Percentiles rank a stretch among this genome's conserved stretches.
Evolutionary conservation across 495 filamentous ascomycete species (phyloP).

Genomic region (Podospora pseudopauciseta): DNA sequence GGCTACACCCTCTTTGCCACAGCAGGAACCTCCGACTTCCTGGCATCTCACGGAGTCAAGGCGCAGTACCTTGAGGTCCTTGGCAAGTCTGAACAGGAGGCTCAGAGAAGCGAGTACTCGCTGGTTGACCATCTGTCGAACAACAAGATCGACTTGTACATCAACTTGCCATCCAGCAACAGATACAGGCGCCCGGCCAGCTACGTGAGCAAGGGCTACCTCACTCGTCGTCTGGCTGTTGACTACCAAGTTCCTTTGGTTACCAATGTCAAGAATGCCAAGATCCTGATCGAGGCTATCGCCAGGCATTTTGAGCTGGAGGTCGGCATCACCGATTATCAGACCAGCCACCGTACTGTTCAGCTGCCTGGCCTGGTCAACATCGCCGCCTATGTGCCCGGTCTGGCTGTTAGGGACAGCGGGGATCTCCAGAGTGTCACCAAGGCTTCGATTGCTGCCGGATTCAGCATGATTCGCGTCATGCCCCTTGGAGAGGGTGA

Average conservation of each 20-base stretch:
- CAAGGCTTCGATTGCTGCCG: conserved; percentile 69
- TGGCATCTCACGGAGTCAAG: conserved; percentile 83
- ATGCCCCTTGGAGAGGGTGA: conserved; percentile 74
- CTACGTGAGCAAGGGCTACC: conserved; percentile 97
- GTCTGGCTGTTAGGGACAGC: conserved; percentile 59
- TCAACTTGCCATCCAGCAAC: conserved; percentile 98
- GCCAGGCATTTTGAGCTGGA: conserved; percentile 80
- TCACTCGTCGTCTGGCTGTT: conserved; percentile 93
- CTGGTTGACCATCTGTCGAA: conserved; percentile 92
- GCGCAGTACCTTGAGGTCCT: conserved; percentile 91
- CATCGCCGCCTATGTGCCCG: conserved; percentile 76
- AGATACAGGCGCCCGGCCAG: conserved; percentile 91
- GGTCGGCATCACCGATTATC: conserved; percentile 77
- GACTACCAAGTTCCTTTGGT: conserved; percentile 97
- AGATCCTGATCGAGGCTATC: conserved; percentile 92
- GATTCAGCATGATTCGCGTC: conserved; percentile 81
- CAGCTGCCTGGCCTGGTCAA: conserved; percentile 75
- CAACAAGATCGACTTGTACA: conserved; percentile 96
- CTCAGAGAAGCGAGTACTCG: conserved; percentile 93
- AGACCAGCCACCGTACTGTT: conserved; percentile 78
- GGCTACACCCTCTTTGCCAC: conserved; percentile 96
- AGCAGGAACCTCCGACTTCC: conserved; percentile 90
- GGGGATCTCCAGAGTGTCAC: conserved; percentile 68
- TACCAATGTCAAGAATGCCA: conserved; percentile 98
- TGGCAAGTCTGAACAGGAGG: conserved; percentile 53